Evolutionary conservation across 148 eudicot species (phyloP), one percentile per base, ranked within the genome.

Genomic region (Amaranthus hypochondriacus): DNA sequence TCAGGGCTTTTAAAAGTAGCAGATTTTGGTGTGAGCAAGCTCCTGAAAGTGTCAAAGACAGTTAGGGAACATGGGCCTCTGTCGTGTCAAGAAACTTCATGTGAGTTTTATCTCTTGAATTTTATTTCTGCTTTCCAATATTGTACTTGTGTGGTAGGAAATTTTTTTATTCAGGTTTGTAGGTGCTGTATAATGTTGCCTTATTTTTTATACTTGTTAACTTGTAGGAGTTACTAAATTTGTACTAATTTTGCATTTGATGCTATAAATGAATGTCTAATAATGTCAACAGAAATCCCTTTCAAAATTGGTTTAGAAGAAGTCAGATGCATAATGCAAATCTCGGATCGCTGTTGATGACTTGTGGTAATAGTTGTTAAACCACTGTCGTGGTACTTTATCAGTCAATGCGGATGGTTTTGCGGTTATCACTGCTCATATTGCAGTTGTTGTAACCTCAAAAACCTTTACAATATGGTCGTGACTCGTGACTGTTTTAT

Each of bases 1-100:
- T 71, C 86, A 68, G 84, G 86, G 14, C 81, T 72, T 48, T 84
- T 83, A 7, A 83, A 83, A 81, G 84, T 83, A 50, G 84, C 86
- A 53, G 82, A 84, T 66, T 78, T 84, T 70, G 87, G 78, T 42
- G 73, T 84, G 39, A 81, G 84, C 80, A 84, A 84, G 80, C 65
- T 81, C 42, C 71, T 84, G 48, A 84, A 76, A 53, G 72, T 66
- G 66, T 75, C 82, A 46, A 81, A 81, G 57, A 56, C 73, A 50
- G 74, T 63, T 54, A 74, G 18, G 71, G 80, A 84, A 66, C 82
- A 75, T 5, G 74, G 59, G 56, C 82, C 78, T 53, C 14, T 77
- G 54, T 46, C 51, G 15, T 53, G 62, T 70, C 73, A 81, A 53
- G 84, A 81, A 75, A 76, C 70, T 42, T 71, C 86, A 53, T 73